Conservation (phyloP, 106 monocot genomes). For the Dioscorea dumetorum region DNA sequence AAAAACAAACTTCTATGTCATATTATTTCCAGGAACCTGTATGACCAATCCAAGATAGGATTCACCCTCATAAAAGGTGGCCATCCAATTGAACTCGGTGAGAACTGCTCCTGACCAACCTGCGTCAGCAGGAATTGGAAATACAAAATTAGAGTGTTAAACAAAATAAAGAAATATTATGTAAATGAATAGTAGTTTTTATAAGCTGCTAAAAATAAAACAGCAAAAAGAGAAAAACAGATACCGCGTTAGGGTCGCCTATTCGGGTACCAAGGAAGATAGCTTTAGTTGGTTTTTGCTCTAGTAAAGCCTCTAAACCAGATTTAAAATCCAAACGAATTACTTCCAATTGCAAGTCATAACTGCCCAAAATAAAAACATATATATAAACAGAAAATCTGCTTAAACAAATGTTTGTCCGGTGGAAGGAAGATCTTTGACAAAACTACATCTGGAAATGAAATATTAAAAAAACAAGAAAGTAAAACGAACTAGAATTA, state of each 20-base stretch:
- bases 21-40: conserved; percentile 48
- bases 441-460: neutral
- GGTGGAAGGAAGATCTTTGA: neutral
- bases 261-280: conserved; percentile 98
- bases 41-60: conserved; percentile 99
- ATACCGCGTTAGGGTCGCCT: conserved; percentile 99
- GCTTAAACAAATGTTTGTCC: neutral
- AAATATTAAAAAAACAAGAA: conserved; percentile 1
- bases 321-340: conserved; percentile 86
- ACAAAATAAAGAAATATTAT: neutral
- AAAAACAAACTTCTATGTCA: neutral
- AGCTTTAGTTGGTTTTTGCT: conserved; percentile 83
- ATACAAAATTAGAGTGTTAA: neutral
- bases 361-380: conserved; percentile 33
- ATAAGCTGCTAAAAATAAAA: neutral
- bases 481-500: conserved; percentile 16
- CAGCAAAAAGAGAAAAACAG: neutral
- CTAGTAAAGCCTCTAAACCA: conserved; percentile 71
- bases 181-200: neutral
- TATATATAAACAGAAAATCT: neutral
- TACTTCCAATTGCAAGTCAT: conserved; percentile 82
- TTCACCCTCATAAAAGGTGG: conserved; percentile 99
- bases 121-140: conserved; percentile 17
- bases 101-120: conserved; percentile 99
- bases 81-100: conserved; percentile 95